These are phyloP conservation scores for Globisporangium apiculatum DNA, from an alignment of 352 stramenopile genomes.

Conservation along the genomic window DNA sequence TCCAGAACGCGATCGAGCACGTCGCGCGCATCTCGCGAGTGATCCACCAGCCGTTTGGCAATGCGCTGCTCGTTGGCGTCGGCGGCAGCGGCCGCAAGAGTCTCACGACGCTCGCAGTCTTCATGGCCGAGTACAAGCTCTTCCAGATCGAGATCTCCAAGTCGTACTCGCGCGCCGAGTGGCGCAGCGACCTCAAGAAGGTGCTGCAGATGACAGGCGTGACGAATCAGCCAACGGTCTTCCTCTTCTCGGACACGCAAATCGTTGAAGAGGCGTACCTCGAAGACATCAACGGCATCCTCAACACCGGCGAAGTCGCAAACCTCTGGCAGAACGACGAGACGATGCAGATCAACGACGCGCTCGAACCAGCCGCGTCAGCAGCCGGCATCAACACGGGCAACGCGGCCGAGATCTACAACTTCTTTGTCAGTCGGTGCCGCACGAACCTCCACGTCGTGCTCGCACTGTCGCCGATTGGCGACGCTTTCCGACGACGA, in stretches of 20 bases:
- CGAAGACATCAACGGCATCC: constrained; percentile 91
- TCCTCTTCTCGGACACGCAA: constrained; percentile 92
- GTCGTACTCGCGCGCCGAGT: constrained; percentile 89
- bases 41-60: constrained; percentile 90
- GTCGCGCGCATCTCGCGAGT: constrained; percentile 90
- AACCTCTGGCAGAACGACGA: constrained; percentile 91
- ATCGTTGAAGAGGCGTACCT: constrained; percentile 91
- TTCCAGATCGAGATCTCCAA: constrained; percentile 97
- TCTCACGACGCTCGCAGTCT: constrained; percentile 90
- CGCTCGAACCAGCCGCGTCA: constrained; percentile 51
- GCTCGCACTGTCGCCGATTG: constrained; percentile 90
- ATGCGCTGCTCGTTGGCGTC: constrained; percentile 91
- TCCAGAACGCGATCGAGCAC: constrained; percentile 94
- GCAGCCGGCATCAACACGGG: constrained; percentile 62
- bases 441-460: constrained; percentile 93
- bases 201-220: constrained; percentile 73
- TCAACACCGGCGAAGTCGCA: constrained; percentile 92
- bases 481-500: constrained; percentile 89
- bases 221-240: constrained; percentile 85
- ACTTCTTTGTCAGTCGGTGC: constrained; percentile 88
- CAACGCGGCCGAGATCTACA: constrained; percentile 76
- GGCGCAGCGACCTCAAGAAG: constrained; percentile 91
- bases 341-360: constrained; percentile 76
- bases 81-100: constrained; percentile 90
- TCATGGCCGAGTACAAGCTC: constrained; percentile 92